Conservation (phyloP, 305 asterid species). For the Fraxinus angustifolia region DNA sequence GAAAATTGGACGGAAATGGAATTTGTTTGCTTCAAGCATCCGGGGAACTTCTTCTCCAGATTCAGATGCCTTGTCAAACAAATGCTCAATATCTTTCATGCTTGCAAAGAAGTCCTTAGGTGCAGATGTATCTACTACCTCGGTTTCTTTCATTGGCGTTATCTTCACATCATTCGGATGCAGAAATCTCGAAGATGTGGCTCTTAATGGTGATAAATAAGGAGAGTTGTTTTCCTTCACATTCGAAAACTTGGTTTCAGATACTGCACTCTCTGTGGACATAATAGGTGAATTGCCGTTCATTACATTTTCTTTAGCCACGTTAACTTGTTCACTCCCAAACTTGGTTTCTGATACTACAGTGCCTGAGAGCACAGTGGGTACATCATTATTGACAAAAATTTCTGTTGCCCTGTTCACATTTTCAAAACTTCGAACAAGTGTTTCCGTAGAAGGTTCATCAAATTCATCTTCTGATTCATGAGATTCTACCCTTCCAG, state of each 20-base stretch:
- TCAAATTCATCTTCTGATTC: slow-evolving; percentile 84
- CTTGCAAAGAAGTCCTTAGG: slow-evolving; percentile 80
- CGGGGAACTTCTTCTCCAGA: slow-evolving; percentile 93
- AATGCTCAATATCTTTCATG: slow-evolving; percentile 75
- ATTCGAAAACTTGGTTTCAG: slow-evolving; percentile 46
- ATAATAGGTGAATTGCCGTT: slow-evolving; percentile 36
- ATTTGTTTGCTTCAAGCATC: slow-evolving; percentile 97
- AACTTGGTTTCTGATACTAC: slow-evolving; percentile 24
- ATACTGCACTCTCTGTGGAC: slow-evolving; percentile 23
- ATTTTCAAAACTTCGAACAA: slow-evolving; percentile 83
- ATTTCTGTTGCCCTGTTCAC: slow-evolving; percentile 50
- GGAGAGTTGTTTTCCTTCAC: slow-evolving; percentile 61
- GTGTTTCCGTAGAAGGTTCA: slow-evolving; percentile 70
- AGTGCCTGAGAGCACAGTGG: slow-evolving; percentile 23
- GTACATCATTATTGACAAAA: slow-evolving; percentile 29
- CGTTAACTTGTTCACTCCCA: slow-evolving; percentile 48
- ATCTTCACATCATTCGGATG: slow-evolving; percentile 50
- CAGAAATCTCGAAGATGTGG: slow-evolving; percentile 53
- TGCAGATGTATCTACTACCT: slow-evolving; percentile 56
- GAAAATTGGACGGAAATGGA: slow-evolving; percentile 84
- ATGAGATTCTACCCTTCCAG: slow-evolving; percentile 52
- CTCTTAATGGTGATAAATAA: slow-evolving; percentile 67
- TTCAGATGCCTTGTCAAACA: slow-evolving; percentile 82
- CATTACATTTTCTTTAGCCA: slow-evolving; percentile 31
- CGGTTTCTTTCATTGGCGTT: slow-evolving; percentile 48